phyloP scores from a whole-genome alignment of 1,284 basidiomycete species.

The Tilletia indica region DNA sequence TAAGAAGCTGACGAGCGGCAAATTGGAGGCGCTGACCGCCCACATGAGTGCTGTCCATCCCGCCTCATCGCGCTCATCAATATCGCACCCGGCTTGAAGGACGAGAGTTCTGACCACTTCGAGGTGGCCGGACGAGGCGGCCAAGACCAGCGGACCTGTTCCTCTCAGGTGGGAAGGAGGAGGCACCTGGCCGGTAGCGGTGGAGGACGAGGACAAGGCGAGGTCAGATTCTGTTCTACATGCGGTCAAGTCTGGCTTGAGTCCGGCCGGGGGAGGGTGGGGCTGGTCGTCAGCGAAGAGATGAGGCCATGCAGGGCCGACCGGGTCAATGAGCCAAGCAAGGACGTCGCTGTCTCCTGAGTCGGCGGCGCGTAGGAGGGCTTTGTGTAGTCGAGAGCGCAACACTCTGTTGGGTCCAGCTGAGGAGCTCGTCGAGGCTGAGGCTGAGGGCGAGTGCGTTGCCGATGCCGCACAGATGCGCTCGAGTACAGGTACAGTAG shows the following conservation, averaged over 20 bases:
- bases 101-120: slow-evolving; percentile 44
- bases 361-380: slow-evolving; percentile 35
- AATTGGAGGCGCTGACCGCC: slow-evolving; percentile 81
- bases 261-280: neutral
- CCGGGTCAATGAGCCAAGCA: slow-evolving; percentile 38
- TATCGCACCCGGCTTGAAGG: slow-evolving; percentile 33
- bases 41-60: slow-evolving; percentile 97
- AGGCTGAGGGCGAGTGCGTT: neutral
- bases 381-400: slow-evolving; percentile 6
- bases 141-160: slow-evolving; percentile 43
- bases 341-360: slow-evolving; percentile 46
- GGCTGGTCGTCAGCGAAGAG: slow-evolving; percentile 22
- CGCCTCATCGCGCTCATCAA: slow-evolving; percentile 60
- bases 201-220: neutral
- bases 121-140: slow-evolving; percentile 42
- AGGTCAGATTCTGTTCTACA: slow-evolving; percentile 3
- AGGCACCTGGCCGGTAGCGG: neutral
- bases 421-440: neutral
- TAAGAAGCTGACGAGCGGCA: slow-evolving; percentile 84
- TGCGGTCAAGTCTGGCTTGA: slow-evolving; percentile 13
- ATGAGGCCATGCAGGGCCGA: slow-evolving; percentile 25
- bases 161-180: slow-evolving; percentile 21
- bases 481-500: neutral
- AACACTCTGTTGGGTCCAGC: slow-evolving; percentile 3
- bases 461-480: slow-evolving; percentile 5